Conservation (phyloP, 2,329 filamentous ascomycete species). For the Colletotrichum sp. region DNA sequence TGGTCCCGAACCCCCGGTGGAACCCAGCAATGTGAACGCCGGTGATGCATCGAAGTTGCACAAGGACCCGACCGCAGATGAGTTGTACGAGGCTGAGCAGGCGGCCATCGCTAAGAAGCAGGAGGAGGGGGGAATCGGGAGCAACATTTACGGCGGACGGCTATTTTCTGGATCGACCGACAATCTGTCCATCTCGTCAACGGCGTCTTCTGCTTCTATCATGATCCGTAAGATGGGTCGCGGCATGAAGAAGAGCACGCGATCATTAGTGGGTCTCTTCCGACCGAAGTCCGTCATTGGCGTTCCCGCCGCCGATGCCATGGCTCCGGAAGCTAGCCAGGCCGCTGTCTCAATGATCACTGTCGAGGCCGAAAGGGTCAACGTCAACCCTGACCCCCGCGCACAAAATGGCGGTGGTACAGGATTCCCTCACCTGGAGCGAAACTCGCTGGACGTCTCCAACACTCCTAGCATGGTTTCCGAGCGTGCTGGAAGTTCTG, state of each 20-base stretch:
- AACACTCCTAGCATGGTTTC: slow-evolving; percentile 47
- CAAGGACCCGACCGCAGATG: slow-evolving; percentile 65
- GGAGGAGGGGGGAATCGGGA: slow-evolving; percentile 89
- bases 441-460: slow-evolving; percentile 76
- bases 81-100: slow-evolving; percentile 85
- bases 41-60: slow-evolving; percentile 59
- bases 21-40: slow-evolving; percentile 20
- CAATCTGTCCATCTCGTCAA: slow-evolving; percentile 90
- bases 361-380: slow-evolving; percentile 89
- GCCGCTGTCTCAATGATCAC: slow-evolving; percentile 96
- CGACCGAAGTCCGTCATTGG: slow-evolving; percentile 91
- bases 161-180: slow-evolving; percentile 92
- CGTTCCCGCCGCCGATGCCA: slow-evolving; percentile 72
- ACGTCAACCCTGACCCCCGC: slow-evolving; percentile 73
- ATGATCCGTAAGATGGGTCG: slow-evolving; percentile 99
- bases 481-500: slow-evolving; percentile 61
- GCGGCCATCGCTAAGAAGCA: slow-evolving; percentile 90
- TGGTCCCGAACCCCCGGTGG: slow-evolving; percentile 37
- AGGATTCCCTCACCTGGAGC: slow-evolving; percentile 83
- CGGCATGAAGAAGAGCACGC: slow-evolving; percentile 93
- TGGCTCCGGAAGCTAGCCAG: slow-evolving; percentile 70
- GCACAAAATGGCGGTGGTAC: slow-evolving; percentile 74
- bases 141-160: slow-evolving; percentile 89
- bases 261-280: slow-evolving; percentile 93
- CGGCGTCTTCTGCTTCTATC: slow-evolving; percentile 86